Base-by-base conservation (phyloP, 2,329 filamentous ascomycete genomes). In the Zarea fungicola region DNA sequence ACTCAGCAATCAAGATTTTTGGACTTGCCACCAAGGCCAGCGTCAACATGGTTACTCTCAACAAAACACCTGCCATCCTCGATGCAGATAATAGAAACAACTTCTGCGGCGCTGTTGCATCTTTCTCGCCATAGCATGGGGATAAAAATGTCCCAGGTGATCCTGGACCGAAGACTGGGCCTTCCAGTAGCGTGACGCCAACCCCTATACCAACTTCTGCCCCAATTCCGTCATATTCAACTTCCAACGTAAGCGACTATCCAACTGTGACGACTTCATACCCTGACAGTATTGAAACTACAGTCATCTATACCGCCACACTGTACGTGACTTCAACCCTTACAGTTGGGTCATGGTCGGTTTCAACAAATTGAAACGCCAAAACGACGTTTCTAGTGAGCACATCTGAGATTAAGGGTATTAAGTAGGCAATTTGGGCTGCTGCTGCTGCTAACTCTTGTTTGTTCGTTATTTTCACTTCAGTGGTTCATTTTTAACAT, bases 11-110 rank as follows among this genome's bases (percentile, higher is more conserved):
- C 32, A 72, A 81, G 56, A 64, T 91, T 31, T 87, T 79, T 54
- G 87, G 80, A 7, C 66, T 91, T 48, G 87, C 77, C 69, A 91
- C 87, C 54, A 89, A 89, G 73, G 85, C 85, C 4, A 76, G 81
- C 19, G 72, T 77, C 44, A 89, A 87, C 68, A 89, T 90, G 84
- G 69, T 90, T 52, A 83, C 77, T 1, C 62, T 84, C 16, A 71
- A 85, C 56, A 81, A 81, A 32, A 56, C 73, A 60, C 66, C 71
- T 13, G 69, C 69, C 2, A 78, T 75, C 41, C 62, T 78, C 5
- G 80, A 83, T 56, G 66, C 64, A 44, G 80, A 85, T 63, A 85
- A 87, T 67, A 70, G 78, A 49, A 84, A 81, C 65, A 81, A 74
- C 57, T 87, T 83, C 60, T 84, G 81, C 57, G 80, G 78, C 5